phyloP scores from a whole-genome alignment of 257 asterid species.

The Primulina huaijiensis region DNA sequence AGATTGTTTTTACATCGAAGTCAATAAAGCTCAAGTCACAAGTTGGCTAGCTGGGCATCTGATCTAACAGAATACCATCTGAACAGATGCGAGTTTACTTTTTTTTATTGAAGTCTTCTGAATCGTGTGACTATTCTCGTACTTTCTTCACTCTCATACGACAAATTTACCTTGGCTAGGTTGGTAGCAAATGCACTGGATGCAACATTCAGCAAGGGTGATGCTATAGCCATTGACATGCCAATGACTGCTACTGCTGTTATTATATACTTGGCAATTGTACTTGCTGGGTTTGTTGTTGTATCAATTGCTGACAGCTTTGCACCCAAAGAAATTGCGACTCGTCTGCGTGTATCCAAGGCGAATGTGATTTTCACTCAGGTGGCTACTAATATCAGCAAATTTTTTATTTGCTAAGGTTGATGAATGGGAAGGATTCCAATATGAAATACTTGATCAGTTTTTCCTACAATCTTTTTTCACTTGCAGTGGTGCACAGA shows the following conservation, averaged over 20 bases:
- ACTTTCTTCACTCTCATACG: not conserved
- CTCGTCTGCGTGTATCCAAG: slow-evolving; percentile 70
- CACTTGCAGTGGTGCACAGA: not conserved
- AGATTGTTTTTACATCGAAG: no score
- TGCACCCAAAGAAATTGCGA: slow-evolving; percentile 82
- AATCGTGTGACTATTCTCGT: slow-evolving; percentile 4
- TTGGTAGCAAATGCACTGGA: slow-evolving; percentile 84
- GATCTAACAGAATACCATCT: not conserved
- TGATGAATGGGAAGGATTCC: slow-evolving; percentile 9
- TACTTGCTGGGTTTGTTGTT: slow-evolving; percentile 74
- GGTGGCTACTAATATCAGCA: slow-evolving; percentile 38
- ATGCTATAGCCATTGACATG: slow-evolving; percentile 90
- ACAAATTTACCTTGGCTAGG: slow-evolving; percentile 40
- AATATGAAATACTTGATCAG: not conserved
- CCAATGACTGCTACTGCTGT: slow-evolving; percentile 94
- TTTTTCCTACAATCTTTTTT: not conserved
- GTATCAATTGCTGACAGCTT: slow-evolving; percentile 97
- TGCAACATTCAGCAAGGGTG: slow-evolving; percentile 66
- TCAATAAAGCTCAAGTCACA: no score
- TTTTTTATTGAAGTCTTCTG: not conserved
- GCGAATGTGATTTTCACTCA: slow-evolving; percentile 86
- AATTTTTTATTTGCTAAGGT: not conserved
- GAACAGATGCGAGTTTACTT: not conserved
- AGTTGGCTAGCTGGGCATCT: no score
- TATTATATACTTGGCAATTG: slow-evolving; percentile 72